A percentile compares a stretch with the other conserved stretches of the same genome.
phyloP scores from a whole-genome alignment of 2,329 filamentous ascomycete genomes.

The Lasiodiplodia sp. region DNA sequence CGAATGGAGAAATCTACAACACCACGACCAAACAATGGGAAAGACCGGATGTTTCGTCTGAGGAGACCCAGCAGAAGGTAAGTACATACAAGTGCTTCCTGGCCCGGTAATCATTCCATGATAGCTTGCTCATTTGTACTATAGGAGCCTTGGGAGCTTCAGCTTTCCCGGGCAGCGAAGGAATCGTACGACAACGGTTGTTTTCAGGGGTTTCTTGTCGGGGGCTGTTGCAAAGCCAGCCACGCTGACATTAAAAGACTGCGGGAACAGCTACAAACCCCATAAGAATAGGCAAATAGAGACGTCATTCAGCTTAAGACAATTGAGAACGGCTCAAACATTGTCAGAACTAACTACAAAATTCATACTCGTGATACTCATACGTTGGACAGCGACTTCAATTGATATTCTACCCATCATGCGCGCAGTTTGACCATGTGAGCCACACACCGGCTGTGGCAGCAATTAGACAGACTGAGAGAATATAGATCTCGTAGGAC shows the following conservation, averaged over 20 bases:
- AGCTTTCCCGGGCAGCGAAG: neutral
- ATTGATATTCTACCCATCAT: too few species aligned
- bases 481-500: too few species aligned
- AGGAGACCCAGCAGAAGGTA: neutral
- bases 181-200: neutral
- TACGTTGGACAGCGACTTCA: too few species aligned
- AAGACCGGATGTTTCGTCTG: neutral
- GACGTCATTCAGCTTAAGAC: too few species aligned
- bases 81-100: neutral
- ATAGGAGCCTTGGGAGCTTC: constrained; percentile 1
- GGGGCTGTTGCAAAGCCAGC: constrained; percentile 17
- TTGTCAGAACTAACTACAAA: too few species aligned
- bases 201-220: neutral
- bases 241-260: constrained; percentile 9
- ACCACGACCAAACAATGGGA: constrained; percentile 14
- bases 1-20: constrained; percentile 17
- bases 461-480: too few species aligned
- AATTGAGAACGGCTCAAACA: too few species aligned
- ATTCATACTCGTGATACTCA: too few species aligned
- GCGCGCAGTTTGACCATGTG: too few species aligned
- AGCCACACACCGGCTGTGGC: too few species aligned
- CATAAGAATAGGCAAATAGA: neutral
- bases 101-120: neutral
- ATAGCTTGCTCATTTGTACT: neutral
- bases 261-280: neutral